Percentiles rank a stretch among this genome's conserved stretches.
Conservation (phyloP, 306 rosid species). For the Rosa rugosa region DNA sequence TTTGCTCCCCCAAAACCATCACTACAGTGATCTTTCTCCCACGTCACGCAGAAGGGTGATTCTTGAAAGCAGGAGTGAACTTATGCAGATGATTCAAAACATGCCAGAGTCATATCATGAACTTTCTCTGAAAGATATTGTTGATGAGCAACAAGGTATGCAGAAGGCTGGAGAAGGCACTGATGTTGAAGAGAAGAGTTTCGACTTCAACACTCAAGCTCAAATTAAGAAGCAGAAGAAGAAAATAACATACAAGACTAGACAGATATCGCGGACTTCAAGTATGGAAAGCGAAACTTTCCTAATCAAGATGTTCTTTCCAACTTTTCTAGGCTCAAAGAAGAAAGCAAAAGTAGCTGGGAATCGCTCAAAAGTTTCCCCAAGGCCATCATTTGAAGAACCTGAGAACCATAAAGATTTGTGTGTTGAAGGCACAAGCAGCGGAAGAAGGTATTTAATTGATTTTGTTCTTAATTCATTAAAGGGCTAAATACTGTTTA, state of each 20-base stretch:
- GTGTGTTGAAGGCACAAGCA: slow-evolving; percentile 29
- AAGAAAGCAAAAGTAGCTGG: slow-evolving; percentile 44
- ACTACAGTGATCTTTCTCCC: slow-evolving; percentile 26
- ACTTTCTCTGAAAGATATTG: slow-evolving; percentile 72
- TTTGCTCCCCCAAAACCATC: slow-evolving; percentile 32
- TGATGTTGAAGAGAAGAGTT: slow-evolving; percentile 12
- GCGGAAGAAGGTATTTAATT: slow-evolving; percentile 42
- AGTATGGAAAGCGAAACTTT: slow-evolving; percentile 65
- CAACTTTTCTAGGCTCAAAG: slow-evolving; percentile 45
- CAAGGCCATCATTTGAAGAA: slow-evolving; percentile 20
- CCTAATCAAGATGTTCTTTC: slow-evolving; percentile 62
- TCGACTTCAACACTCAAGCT: slow-evolving; percentile 10
- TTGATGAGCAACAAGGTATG: slow-evolving; percentile 32
- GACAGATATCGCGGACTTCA: slow-evolving; percentile 43
- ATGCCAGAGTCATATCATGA: slow-evolving; percentile 61
- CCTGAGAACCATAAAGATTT: slow-evolving; percentile 30
- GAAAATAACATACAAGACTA: slow-evolving; percentile 20
- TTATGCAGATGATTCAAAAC: slow-evolving; percentile 52
- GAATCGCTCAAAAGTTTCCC: slow-evolving; percentile 39
- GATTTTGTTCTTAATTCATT: slow-evolving; percentile 1
- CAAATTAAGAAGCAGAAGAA: slow-evolving; percentile 28
- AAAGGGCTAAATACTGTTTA: no score
- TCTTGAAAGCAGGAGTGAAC: slow-evolving; percentile 48
- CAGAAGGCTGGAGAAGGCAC: slow-evolving; percentile 28
- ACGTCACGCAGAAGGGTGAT: slow-evolving; percentile 39